Percentiles rank a stretch among this genome's conserved stretches.
Evolutionary conservation across 2,329 filamentous ascomycete genomes (phyloP).

Genomic region (Arachnomyces sp.): DNA sequence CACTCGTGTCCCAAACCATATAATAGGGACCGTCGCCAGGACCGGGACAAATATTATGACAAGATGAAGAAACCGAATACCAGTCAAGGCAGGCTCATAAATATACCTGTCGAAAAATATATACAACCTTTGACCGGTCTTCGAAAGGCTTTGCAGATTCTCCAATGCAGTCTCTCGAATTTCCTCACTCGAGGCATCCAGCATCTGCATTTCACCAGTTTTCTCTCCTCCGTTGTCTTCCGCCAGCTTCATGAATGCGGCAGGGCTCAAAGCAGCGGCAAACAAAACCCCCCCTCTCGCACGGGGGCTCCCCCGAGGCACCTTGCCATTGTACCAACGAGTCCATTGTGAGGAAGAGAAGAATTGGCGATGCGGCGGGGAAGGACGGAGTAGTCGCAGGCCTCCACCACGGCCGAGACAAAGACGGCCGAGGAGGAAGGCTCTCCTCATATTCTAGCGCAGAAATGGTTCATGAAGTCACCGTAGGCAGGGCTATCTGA

Average conservation of each 20-base stretch:
- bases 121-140: slow-evolving; percentile 51
- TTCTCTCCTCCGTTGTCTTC: slow-evolving; percentile 44
- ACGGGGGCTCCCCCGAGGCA: slow-evolving; percentile 19
- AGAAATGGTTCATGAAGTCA: slow-evolving; percentile 4
- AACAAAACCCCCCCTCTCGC: slow-evolving; percentile 17
- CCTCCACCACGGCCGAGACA: slow-evolving; percentile 36
- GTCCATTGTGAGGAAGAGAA: slow-evolving; percentile 14
- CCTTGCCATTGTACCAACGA: slow-evolving; percentile 16
- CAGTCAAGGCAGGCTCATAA: slow-evolving; percentile 74
- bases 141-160: slow-evolving; percentile 51
- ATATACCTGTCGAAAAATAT: slow-evolving; percentile 56
- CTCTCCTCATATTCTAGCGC: slow-evolving; percentile 41
- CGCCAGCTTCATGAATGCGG: slow-evolving; percentile 51
- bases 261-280: slow-evolving; percentile 45
- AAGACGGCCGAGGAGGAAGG: slow-evolving; percentile 42
- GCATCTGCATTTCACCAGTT: slow-evolving; percentile 79
- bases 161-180: slow-evolving; percentile 60
- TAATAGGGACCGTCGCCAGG: slow-evolving; percentile 64
- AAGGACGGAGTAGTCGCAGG: slow-evolving; percentile 9
- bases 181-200: slow-evolving; percentile 70
- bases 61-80: slow-evolving; percentile 78
- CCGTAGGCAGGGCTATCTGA: too few species aligned
- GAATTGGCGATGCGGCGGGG: slow-evolving; percentile 6
- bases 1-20: slow-evolving; percentile 66
- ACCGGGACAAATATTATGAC: slow-evolving; percentile 87